A percentile compares a stretch with the other conserved stretches of the same genome.
These are phyloP conservation scores for Syncephalis plumigaleata DNA, from an alignment of 371 early-diverging fungal genomes.

Conservation along the genomic window DNA sequence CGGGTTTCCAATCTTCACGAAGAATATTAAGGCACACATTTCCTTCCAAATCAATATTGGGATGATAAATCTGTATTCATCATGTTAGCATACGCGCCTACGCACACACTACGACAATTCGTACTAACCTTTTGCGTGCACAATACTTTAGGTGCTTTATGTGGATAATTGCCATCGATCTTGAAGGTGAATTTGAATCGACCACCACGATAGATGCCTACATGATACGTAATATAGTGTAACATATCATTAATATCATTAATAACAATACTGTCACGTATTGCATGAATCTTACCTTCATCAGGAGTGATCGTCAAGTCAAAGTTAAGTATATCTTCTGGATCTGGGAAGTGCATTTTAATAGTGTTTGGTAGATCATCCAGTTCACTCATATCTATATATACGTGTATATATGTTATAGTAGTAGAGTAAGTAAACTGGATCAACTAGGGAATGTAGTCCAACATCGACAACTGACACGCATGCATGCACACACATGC, in stretches of 20 bases:
- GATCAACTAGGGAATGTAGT: not conserved
- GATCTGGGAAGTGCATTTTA: conserved; percentile 55
- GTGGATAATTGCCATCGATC: conserved; percentile 91
- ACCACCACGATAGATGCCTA: conserved; percentile 88
- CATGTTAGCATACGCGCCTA: not conserved
- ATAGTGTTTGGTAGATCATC: conserved; percentile 65
- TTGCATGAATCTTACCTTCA: conserved; percentile 41
- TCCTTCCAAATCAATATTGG: conserved; percentile 96
- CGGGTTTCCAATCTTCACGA: conserved; percentile 99
- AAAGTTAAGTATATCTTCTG: conserved; percentile 73
- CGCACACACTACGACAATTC: conserved; percentile 1
- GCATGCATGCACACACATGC: not conserved
- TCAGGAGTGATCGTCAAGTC: conserved; percentile 70
- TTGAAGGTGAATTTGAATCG: conserved; percentile 83
- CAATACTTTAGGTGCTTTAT: conserved; percentile 94
- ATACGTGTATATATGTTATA: too few relatives aligned
- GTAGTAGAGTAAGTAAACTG: not conserved
- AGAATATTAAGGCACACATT: conserved; percentile 98
- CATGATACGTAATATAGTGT: not conserved
- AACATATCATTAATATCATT: too few relatives aligned
- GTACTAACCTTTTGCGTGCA: conserved; percentile 78
- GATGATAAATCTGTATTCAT: conserved; percentile 80
- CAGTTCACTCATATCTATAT: conserved; percentile 66
- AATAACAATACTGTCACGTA: not conserved
- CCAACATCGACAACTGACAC: too few relatives aligned